Base-by-base conservation (phyloP, 176 grass and related monocot genomes). In the Calamus simplicifolius region DNA sequence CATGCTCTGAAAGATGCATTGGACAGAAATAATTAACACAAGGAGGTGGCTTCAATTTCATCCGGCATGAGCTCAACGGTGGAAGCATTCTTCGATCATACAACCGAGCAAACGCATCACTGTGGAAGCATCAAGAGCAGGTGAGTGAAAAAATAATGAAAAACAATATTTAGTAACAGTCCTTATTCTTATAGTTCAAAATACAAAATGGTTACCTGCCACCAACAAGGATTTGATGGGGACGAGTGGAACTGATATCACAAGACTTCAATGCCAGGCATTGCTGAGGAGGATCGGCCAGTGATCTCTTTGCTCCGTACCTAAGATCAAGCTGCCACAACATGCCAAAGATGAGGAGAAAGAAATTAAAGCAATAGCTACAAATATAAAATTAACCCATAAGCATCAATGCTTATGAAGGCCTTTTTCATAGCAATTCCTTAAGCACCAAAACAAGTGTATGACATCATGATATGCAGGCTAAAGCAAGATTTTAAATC, bases 11-110 rank as follows among this genome's bases (percentile, higher is more conserved):
- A 69, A 97, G 84, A 70, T 97, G 93, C 16, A 78, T 27, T 16
- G 93, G 93, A 64, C 93, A 97, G 73, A 97, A 97, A 74, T 88
- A 75, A 68, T 84, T 82, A 75, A 97, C 56, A 74, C 84, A 91
- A 76, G 81, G 84, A 6, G 87, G 87, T 4, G 84, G 75, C 59
- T 85, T 77, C 54, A 63, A 74, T 85, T 70, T 80, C 43, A 49
- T 75, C 70, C 75, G 83, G 72, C 83, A 91, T 58, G 93, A 88
- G 19, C 87, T 88, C 71, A 88, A 77, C 43, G 84, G 79, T 0
- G 87, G 83, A 73, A 97, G 84, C 87, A 97, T 91, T 82, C 93
- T 97, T 63, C 93, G 75, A 82, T 97, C 93, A 7, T 91, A 97
- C 29, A 97, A 57, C 23, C 93, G 84, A 52, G 81, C 81, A 85